Conservation (phyloP, 2,329 filamentous ascomycete species). For the Ophiostoma novo-ulmi region DNA sequence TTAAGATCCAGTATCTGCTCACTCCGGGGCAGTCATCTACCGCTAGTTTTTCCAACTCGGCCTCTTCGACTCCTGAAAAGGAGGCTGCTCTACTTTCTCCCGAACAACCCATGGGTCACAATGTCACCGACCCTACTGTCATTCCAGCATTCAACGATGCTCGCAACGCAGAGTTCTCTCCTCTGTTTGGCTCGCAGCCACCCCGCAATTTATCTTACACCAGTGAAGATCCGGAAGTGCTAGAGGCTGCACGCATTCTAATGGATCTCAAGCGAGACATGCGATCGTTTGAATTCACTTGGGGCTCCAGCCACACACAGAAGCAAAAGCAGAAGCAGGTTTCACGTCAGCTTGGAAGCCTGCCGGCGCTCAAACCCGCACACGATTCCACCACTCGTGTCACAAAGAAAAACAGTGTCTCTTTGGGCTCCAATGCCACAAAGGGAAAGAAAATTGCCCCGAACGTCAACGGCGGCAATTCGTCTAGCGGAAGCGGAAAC, state of each 20-base stretch:
- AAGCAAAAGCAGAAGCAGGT: not conserved
- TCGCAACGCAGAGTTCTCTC: not conserved
- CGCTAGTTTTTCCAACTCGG: not conserved
- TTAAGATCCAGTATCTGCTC: conserved; percentile 14
- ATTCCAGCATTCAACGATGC: not conserved
- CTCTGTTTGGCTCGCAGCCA: not conserved
- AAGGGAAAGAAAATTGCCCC: conserved; percentile 30
- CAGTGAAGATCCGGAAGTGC: conserved; percentile 2
- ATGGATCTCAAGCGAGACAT: conserved; percentile 29
- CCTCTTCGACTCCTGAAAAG: not conserved
- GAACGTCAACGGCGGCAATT: conserved; percentile 15
- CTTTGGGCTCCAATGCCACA: not conserved
- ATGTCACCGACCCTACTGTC: not conserved
- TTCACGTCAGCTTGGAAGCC: conserved; percentile 4
- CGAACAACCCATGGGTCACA: not conserved
- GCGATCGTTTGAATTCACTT: not conserved
- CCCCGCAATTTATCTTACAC: not conserved
- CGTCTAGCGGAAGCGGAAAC: not conserved
- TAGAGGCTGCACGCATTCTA: conserved; percentile 25
- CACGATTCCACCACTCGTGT: conserved; percentile 19
- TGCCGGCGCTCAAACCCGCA: conserved; percentile 14
- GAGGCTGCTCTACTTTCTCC: not conserved
- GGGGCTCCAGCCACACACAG: not conserved
- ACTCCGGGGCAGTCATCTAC: not conserved
- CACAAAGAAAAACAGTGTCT: conserved; percentile 18